A percentile compares a stretch with the other conserved stretches of the same genome.
phyloP scores from a whole-genome alignment of 352 stramenopile species.

The Phytophthora idaei region DNA sequence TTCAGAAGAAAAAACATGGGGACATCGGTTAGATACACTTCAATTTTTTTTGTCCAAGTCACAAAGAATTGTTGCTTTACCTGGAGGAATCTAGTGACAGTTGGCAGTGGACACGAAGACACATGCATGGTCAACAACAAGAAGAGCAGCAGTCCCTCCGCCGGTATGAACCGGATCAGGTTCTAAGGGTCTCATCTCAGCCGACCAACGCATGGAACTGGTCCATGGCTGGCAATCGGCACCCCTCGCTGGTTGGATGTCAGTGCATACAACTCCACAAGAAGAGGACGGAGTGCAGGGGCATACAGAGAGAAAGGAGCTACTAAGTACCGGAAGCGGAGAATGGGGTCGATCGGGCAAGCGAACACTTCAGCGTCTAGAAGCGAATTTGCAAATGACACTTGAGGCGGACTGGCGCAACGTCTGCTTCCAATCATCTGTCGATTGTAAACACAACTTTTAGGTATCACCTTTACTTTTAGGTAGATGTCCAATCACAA shows the following conservation, averaged over 20 bases:
- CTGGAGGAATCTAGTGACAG: constrained; percentile 9
- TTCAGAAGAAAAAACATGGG: neutral
- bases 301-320: constrained; percentile 1
- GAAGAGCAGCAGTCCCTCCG: constrained; percentile 59
- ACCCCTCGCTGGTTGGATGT: constrained; percentile 68
- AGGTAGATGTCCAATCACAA: neutral
- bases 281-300: constrained; percentile 11
- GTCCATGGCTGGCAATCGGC: constrained; percentile 52
- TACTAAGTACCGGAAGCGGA: constrained; percentile 23
- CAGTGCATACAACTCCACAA: constrained; percentile 31
- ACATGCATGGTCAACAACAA: constrained; percentile 39
- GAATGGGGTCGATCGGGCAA: neutral
- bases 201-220: constrained; percentile 50
- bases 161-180: constrained; percentile 70
- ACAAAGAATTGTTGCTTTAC: constrained; percentile 10
- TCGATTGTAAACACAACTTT: neutral
- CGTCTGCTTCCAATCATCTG: neutral
- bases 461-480: neutral
- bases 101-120: constrained; percentile 16
- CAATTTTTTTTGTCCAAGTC: no score
- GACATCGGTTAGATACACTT: neutral
- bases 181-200: constrained; percentile 73
- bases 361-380: no score
- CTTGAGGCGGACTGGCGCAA: constrained; percentile 8
- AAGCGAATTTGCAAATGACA: neutral